Evolutionary conservation across 2,329 filamentous ascomycete genomes (phyloP), one percentile per base, ranked within the genome.

Genomic region (Hymenoscyphus linearis): DNA sequence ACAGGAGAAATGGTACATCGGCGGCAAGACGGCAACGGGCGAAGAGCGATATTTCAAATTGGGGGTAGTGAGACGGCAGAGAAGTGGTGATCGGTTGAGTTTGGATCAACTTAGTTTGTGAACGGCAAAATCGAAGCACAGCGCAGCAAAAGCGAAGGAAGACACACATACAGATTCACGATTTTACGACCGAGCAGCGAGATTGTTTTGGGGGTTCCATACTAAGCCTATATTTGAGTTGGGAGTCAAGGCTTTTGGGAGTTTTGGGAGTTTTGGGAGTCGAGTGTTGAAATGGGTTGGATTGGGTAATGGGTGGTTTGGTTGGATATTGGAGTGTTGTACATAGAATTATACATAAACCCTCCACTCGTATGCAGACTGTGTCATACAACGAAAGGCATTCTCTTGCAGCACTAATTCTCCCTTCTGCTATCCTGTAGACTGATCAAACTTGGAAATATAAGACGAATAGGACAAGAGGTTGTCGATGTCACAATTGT

Each of bases 1-100:
- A 2, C 82, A 84, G 1, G 89, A 93, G 66, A 91, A 90, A 76
- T 91, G 89, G 87, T 93, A 92, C 70, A 89, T 93, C 59, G 89
- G 89, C 25, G 89, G 89, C 6, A 78, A 88, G 70, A 92, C 89
- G 31, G 88, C 89, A 1, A 81, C 77, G 1, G 89, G 89, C n/a
- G 89, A 93, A 70, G 89, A 93, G 73, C 84, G 84, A 70, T 92
- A 91, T 76, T 93, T 92, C 74, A 91, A 91, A 76, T 77, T 93
- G 52, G 89, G 88, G 52, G 89, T 93, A 66, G 85, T 93, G 55
- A 83, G 86, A 72, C 78, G 88, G 60, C 85, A 90, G 61, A 80
- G 85, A 70, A 93, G 89, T 73, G 86, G 87, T 59, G 89, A 92
- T 72, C 81, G 89, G 50, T 74, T 92, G 68, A 92, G 89, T 68